Base-by-base conservation (phyloP, 208 protist genomes). In the Leishmania turanica region DNA sequence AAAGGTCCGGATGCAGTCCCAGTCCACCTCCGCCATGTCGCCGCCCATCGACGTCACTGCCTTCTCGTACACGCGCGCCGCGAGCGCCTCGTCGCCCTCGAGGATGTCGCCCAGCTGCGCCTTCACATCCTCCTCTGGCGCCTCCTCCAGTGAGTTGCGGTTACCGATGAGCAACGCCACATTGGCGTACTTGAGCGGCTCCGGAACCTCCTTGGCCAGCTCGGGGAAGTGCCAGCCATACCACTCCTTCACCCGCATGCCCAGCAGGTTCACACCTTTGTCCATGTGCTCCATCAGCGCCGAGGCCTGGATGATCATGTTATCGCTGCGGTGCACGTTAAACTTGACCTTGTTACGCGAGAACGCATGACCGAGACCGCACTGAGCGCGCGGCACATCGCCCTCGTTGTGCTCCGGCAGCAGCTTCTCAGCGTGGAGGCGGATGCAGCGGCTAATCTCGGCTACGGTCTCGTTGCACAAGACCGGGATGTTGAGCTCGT, bases 191-290 rank as follows among this genome's bases (percentile, higher is more conserved):
- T 96, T 95, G 56, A 98, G 91, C 83, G 99, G 99, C 87, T 99
- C 99, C 9, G 91, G 89, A 31, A 99, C 95, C 78, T 99, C 92
- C 89, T 97, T 99, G 31, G 93, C 92, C 24, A 99, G 93, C 95
- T 99, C 99, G 11, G 99, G 99, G 93, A 99, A 99, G 93, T 99
- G 99, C 98, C 99, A 99, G 71, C 97, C 97, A 84, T 99, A 99
- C 99, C 99, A 99, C 91, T 99, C 99, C 93, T 98, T 99, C 69
- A 99, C 87, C 15, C 99, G 94, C 99, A 99, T 99, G 56, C 93
- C 86, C 77, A 99, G 99, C 17, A 99, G 99, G 92, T 99, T 99
- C 62, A 99, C 92, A 81, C 99, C 99, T 93, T 99, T 99, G 92
- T 99, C 99, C 75, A 99, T 95, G 85, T 99, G 96, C 86, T 99